A percentile compares a stretch with the other conserved stretches of the same genome.
These are phyloP conservation scores for Leccinum pseudoinsigne DNA, from an alignment of 1,284 basidiomycete genomes.

Conservation along the genomic window DNA sequence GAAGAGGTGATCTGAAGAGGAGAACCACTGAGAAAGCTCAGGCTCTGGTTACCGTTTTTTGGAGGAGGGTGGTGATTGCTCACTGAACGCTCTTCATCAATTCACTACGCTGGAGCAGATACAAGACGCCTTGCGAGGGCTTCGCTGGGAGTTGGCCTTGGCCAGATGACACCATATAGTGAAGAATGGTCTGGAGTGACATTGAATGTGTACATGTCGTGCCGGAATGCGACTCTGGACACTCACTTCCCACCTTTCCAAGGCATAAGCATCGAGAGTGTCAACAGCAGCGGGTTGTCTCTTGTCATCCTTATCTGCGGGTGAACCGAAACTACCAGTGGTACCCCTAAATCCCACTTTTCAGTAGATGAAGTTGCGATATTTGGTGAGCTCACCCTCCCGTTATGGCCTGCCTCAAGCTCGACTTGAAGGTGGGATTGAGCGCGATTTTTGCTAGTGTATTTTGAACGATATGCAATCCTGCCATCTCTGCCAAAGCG, in stretches of 20 bases:
- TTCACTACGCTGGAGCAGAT: conserved; percentile 82
- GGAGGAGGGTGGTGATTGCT: conserved; percentile 24
- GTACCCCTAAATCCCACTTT: conserved; percentile 62
- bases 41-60: conserved; percentile 2
- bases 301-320: conserved; percentile 66
- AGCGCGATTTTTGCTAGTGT: conserved; percentile 63
- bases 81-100: conserved; percentile 76
- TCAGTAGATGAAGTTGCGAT: conserved; percentile 9
- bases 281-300: conserved; percentile 55
- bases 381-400: conserved; percentile 69
- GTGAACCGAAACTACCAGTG: conserved; percentile 91
- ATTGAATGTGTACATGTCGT: not conserved
- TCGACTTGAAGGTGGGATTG: conserved; percentile 78
- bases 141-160: conserved; percentile 65
- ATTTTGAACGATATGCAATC: conserved; percentile 75
- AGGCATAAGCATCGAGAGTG: conserved; percentile 80
- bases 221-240: not conserved
- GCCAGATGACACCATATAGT: conserved; percentile 98
- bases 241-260: conserved; percentile 92
- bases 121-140: conserved; percentile 82
- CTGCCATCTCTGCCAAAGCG: conserved; percentile 64
- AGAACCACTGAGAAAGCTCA: conserved; percentile 43
- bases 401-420: conserved; percentile 85
- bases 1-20: conserved; percentile 86
- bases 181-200: conserved; percentile 73